Base-by-base conservation (phyloP, 2,329 filamentous ascomycete genomes). In the Penicillium sp. region DNA sequence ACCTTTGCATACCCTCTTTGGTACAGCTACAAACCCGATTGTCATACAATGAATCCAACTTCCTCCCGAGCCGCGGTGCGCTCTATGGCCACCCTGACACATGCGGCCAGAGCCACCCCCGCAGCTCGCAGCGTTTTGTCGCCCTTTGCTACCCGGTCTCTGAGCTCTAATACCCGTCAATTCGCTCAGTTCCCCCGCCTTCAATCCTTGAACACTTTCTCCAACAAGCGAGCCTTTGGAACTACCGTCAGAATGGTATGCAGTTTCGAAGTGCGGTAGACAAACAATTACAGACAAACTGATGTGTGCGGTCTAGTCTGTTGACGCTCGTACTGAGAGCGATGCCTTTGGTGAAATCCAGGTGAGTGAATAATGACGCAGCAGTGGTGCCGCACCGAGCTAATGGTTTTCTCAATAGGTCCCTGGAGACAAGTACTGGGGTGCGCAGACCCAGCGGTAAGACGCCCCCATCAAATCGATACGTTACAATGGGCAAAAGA, bases 301-400 rank as follows among this genome's bases (percentile, higher is more conserved):
- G 50, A 60, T 57, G 24, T 7, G 8, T 39, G 49, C 38, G 20
- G 26, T 57, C 43, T 66, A 76, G 74, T 69, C 74, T 67, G 65
- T 70, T 40, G 69, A 61, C 57, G 89, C 87, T 64, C 86, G 94
- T 78, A 90, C 88, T 70, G 94, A 99, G 80, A 94, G 86, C 78
- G 94, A 99, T 82, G 94, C 94, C 78, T 97, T 97, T 82, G 94
- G 94, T 79, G 92, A 96, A 81, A 85, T 99, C 76, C 86, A 96
- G 72, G 78, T 79, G 59, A 62, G 72, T 66, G 43, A 16, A 10
- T 14, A 26, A 39, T 39, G 13, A n/a, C 7, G 40, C 32, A 26
- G 37, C 29, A 35, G 48, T 39, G 22, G 14, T 18, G 22, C 16
- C 46, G 29, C 37, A 50, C 31, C 57, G 22, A 53, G 45, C 61